These are phyloP conservation scores for Trichoderma atroviride DNA, from an alignment of 2,329 filamentous ascomycete genomes.

Conservation along the genomic window DNA sequence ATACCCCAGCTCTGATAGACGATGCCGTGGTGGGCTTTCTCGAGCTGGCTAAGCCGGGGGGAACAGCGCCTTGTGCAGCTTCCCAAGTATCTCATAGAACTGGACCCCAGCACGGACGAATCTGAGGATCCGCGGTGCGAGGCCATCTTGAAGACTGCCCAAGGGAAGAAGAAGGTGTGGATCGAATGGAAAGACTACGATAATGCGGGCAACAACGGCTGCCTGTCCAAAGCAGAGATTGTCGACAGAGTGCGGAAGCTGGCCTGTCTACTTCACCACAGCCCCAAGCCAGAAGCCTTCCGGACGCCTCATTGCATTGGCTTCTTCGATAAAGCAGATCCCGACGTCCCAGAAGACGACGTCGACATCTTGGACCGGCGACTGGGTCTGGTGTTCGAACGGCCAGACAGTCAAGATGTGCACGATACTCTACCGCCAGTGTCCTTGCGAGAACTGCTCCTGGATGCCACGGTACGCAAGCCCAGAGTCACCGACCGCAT, in stretches of 20 bases:
- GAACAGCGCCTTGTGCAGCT: constrained; percentile 40
- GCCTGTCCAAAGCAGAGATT: constrained; percentile 47
- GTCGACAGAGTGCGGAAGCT: constrained; percentile 51
- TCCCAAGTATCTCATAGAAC: constrained; percentile 40
- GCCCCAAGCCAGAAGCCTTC: constrained; percentile 53
- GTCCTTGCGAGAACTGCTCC: constrained; percentile 53
- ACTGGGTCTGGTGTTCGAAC: constrained; percentile 58
- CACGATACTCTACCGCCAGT: constrained; percentile 45
- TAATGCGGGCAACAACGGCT: constrained; percentile 39
- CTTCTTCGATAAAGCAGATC: constrained; percentile 52
- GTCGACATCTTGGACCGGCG: constrained; percentile 47
- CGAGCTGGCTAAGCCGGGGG: constrained; percentile 42
- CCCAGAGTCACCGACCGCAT: constrained; percentile 57
- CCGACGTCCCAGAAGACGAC: constrained; percentile 40
- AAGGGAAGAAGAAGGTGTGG: constrained; percentile 48
- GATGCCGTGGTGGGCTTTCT: constrained; percentile 44
- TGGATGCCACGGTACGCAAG: constrained; percentile 39
- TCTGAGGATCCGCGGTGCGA: constrained; percentile 45
- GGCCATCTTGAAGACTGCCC: constrained; percentile 41
- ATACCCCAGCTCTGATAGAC: constrained; percentile 38
- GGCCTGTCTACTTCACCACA: constrained; percentile 51
- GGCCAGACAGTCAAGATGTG: constrained; percentile 44
- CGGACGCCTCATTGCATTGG: constrained; percentile 54
- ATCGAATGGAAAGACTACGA: constrained; percentile 56
- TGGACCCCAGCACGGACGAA: constrained; percentile 40